Evolutionary conservation across 305 asterid species (phyloP), one percentile per base, ranked within the genome.

Genomic region (Fraxinus angustifolia): DNA sequence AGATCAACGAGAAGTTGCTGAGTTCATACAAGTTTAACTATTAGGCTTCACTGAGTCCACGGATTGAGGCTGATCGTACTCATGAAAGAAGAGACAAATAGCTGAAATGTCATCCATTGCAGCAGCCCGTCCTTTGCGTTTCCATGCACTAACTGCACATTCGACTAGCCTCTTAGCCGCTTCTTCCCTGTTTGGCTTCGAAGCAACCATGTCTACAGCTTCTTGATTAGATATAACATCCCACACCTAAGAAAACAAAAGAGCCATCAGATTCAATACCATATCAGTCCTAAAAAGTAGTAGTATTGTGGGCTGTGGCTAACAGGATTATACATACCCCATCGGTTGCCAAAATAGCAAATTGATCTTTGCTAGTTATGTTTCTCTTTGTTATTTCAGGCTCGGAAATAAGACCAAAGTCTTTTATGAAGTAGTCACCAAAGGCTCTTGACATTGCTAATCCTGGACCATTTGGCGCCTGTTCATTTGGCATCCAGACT

Each of bases 141-240:
- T 92, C 98, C 97, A 94, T 10, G 93, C 92, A 77, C 77, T 34
- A 73, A 48, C 90, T 1, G 97, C 97, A 71, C 68, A 82, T 42
- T 92, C 90, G 12, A 91, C 97, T 56, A 94, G 88, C 82, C 89
- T 88, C 78, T 91, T 94, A 4, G 97, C 90, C 0, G 97, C 86
- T 17, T 85, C 90, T 12, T 83, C 89, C 88, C 90, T 91, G 7
- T 87, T 86, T 8, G 82, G 73, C 2, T 91, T 74, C 50, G 89
- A 87, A 72, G 83, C 85, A 65, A 91, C 98, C n/a, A 92, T 87
- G 68, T 92, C 90, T 71, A 91, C 87, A 0, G 97, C 98, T 87
- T 92, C 98, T 88, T 90, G 85, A 76, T 94, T 94, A 0, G 97
- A 86, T 8, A 94, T 60, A n/a, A 92, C 97, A 86, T 94, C 97